A percentile compares a stretch with the other conserved stretches of the same genome.
These are phyloP conservation scores for Colletotrichum eleusines DNA, from an alignment of 2,329 filamentous ascomycete genomes.

Conservation along the genomic window DNA sequence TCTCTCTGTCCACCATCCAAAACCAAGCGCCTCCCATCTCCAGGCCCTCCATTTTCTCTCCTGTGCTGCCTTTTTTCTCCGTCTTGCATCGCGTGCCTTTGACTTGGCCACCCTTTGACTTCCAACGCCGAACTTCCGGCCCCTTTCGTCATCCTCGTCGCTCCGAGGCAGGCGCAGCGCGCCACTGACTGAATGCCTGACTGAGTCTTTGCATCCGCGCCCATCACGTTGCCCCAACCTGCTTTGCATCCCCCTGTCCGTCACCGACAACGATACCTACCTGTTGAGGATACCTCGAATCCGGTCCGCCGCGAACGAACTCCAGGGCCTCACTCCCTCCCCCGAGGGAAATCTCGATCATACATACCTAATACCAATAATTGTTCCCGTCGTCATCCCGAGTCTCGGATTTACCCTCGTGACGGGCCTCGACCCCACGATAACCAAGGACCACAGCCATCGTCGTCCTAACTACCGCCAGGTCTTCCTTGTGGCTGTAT, in stretches of 20 bases:
- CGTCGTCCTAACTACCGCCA: slow-evolving; percentile 11
- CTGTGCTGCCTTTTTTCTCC: background rate
- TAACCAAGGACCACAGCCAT: slow-evolving; percentile 26
- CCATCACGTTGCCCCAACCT: slow-evolving; percentile 2
- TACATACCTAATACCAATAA: slow-evolving; percentile 24
- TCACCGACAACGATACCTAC: background rate
- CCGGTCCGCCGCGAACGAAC: slow-evolving; percentile 10
- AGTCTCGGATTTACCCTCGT: slow-evolving; percentile 36
- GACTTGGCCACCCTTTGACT: background rate
- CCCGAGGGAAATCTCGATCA: slow-evolving; percentile 9
- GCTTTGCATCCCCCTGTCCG: background rate
- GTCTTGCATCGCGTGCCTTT: slow-evolving; percentile 2
- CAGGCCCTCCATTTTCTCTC: background rate
- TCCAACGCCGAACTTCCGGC: background rate
- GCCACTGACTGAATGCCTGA: background rate
- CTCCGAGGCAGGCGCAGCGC: background rate
- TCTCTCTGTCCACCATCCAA: slow-evolving; percentile 8
- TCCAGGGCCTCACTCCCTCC: slow-evolving; percentile 8
- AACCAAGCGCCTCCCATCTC: slow-evolving; percentile 20
- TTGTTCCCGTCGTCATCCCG: slow-evolving; percentile 24
- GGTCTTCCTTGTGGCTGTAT: slow-evolving; percentile 24
- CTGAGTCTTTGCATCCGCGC: slow-evolving; percentile 4
- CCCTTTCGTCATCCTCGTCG: slow-evolving; percentile 27
- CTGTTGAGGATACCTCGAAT: background rate
- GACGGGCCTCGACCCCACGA: slow-evolving; percentile 19